Evolutionary conservation across 2,329 filamentous ascomycete genomes (phyloP).

Genomic region (Epichloe festucae): DNA sequence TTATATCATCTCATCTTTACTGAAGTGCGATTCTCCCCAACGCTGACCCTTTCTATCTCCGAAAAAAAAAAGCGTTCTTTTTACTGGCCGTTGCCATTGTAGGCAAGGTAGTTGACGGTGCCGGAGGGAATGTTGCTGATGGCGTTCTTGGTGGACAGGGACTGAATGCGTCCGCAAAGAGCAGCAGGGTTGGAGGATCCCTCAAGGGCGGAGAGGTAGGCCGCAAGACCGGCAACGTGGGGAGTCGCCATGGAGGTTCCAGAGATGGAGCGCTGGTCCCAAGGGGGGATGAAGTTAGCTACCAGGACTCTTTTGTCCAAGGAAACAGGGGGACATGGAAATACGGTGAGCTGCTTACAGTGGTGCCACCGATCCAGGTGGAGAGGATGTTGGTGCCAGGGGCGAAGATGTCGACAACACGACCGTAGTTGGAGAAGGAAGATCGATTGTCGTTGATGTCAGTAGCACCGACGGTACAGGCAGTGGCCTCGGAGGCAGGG

Average conservation of each 20-base stretch:
- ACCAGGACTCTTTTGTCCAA: not conserved
- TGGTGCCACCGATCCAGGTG: slow-evolving; percentile 31
- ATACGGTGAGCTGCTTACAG: slow-evolving; percentile 7
- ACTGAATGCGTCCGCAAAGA: slow-evolving; percentile 7
- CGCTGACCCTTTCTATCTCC: no score
- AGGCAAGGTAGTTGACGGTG: slow-evolving; percentile 15
- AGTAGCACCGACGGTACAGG: slow-evolving; percentile 41
- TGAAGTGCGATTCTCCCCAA: no score
- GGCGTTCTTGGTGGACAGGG: slow-evolving; percentile 4
- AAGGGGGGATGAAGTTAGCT: not conserved
- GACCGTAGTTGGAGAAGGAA: slow-evolving; percentile 40
- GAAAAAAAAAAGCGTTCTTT: not conserved
- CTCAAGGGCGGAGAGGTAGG: slow-evolving; percentile 32
- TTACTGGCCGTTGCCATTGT: slow-evolving; percentile 11
- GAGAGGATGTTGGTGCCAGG: slow-evolving; percentile 34
- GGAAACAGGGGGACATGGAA: not conserved
- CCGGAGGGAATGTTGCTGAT: slow-evolving; percentile 14
- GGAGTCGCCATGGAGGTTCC: slow-evolving; percentile 33
- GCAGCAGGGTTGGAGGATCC: slow-evolving; percentile 11
- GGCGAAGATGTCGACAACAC: slow-evolving; percentile 36
- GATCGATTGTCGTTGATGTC: slow-evolving; percentile 26
- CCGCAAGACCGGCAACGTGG: slow-evolving; percentile 28
- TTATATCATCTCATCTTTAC: no score
- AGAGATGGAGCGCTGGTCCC: slow-evolving; percentile 22
- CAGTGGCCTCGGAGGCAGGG: slow-evolving; percentile 33